These are phyloP conservation scores for Kondoa subrosea DNA, from an alignment of 768 basidiomycete genomes.

Conservation along the genomic window DNA sequence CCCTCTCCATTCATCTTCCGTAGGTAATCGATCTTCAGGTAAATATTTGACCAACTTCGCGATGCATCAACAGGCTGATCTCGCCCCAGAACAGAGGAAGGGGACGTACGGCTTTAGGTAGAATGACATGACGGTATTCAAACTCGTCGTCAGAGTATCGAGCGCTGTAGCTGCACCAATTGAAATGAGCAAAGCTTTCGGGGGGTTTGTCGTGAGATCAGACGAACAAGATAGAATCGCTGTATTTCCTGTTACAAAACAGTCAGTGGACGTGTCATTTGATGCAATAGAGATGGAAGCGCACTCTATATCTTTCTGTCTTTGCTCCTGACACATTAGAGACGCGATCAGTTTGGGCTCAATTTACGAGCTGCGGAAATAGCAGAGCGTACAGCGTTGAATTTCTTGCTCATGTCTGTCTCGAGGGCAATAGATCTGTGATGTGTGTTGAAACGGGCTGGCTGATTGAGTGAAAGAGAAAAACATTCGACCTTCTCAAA, in stretches of 20 bases:
- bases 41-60: conserved; percentile 54
- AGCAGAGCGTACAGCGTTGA: background rate
- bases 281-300: background rate
- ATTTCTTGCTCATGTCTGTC: no score
- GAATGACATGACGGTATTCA: conserved; percentile 59
- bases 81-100: background rate
- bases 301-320: background rate
- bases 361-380: background rate
- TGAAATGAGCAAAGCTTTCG: background rate
- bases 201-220: background rate
- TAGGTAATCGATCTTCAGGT: conserved; percentile 65
- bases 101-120: conserved; percentile 61
- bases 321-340: background rate
- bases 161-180: background rate
- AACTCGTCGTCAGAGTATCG: conserved; percentile 19
- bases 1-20: conserved; percentile 83
- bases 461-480: background rate
- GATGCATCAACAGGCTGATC: background rate
- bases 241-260: background rate
- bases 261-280: background rate
- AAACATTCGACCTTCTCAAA: background rate
- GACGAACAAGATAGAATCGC: background rate
- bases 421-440: background rate
- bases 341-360: background rate
- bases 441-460: background rate